These are phyloP conservation scores for Dissophora ornata DNA, from an alignment of 192 early-diverging fungal genomes.

Conservation along the genomic window DNA sequence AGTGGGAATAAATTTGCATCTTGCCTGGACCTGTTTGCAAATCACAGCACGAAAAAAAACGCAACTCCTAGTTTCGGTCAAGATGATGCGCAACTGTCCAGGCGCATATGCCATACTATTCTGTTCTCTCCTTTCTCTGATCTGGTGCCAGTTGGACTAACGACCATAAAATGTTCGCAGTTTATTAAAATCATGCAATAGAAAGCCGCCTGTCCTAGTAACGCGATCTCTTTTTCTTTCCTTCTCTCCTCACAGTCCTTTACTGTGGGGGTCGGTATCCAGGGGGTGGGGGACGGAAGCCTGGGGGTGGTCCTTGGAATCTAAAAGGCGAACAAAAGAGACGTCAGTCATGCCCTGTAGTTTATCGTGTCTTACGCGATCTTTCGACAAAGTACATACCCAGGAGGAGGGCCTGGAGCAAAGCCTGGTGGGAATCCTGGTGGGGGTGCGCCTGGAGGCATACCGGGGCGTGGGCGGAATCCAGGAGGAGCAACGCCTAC, in stretches of 20 bases:
- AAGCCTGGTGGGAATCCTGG: slow-evolving; percentile 57
- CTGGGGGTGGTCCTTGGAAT: slow-evolving; percentile 40
- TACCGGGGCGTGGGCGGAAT: slow-evolving; percentile 65
- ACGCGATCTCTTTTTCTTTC: too few species aligned
- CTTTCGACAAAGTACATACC: slow-evolving; percentile 38
- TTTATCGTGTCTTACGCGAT: too few species aligned
- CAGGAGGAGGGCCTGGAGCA: slow-evolving; percentile 57
- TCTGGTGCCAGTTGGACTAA: too few species aligned
- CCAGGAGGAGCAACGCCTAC: slow-evolving; percentile 65
- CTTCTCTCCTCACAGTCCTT: neutral
- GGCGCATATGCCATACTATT: too few species aligned
- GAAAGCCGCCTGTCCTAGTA: neutral
- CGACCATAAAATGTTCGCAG: neutral
- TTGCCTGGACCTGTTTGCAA: slow-evolving; percentile 36
- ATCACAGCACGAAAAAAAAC: neutral
- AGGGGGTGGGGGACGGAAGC: slow-evolving; percentile 46
- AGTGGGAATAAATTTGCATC: slow-evolving; percentile 18
- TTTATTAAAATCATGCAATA: slow-evolving; percentile 2
- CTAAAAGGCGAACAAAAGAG: slow-evolving; percentile 2
- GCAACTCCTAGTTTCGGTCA: too few species aligned
- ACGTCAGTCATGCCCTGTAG: too few species aligned
- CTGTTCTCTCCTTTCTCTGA: too few species aligned
- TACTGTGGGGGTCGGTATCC: slow-evolving; percentile 47
- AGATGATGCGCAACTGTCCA: too few species aligned
- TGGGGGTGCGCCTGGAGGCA: slow-evolving; percentile 62